Evolutionary conservation across 306 rosid species (phyloP).

Genomic region (Notholithocarpus densiflorus): DNA sequence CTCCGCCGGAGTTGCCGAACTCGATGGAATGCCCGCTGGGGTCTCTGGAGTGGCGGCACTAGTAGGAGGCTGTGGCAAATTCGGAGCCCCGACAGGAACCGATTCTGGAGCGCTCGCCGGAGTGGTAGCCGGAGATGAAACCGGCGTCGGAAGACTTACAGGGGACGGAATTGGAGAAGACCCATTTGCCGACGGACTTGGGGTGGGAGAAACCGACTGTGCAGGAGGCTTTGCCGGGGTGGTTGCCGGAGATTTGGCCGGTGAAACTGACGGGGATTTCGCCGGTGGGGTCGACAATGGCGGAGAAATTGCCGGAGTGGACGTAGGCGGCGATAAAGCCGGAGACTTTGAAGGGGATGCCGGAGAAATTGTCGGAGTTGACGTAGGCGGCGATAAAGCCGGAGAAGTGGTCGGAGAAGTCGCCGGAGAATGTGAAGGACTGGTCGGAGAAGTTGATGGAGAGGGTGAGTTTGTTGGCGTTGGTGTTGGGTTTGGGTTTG

Average conservation of each 20-base stretch:
- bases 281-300: conserved; percentile 25
- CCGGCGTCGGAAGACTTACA: conserved; percentile 33
- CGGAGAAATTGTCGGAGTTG: conserved; percentile 6
- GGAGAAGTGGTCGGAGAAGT: conserved; percentile 38
- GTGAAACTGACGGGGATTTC: conserved; percentile 27
- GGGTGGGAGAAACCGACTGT: background rate
- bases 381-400: background rate
- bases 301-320: conserved; percentile 34
- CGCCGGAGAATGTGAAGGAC: conserved; percentile 52
- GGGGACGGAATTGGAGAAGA: conserved; percentile 6
- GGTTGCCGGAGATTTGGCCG: background rate
- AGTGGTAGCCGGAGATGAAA: conserved; percentile 19
- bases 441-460: conserved; percentile 24
- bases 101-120: conserved; percentile 10
- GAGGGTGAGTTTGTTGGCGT: conserved; percentile 32
- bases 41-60: conserved; percentile 38
- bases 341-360: conserved; percentile 63
- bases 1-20: conserved; percentile 45
- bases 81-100: conserved; percentile 41
- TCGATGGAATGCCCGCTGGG: conserved; percentile 44
- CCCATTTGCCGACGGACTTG: too few relatives aligned
- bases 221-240: background rate
- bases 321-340: conserved; percentile 41
- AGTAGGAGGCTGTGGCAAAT: conserved; percentile 50
- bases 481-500: conserved; percentile 26